A percentile compares a stretch with the other conserved stretches of the same genome.
phyloP scores from a whole-genome alignment of 2,329 filamentous ascomycete species.

The Cytospora paraplurivora region DNA sequence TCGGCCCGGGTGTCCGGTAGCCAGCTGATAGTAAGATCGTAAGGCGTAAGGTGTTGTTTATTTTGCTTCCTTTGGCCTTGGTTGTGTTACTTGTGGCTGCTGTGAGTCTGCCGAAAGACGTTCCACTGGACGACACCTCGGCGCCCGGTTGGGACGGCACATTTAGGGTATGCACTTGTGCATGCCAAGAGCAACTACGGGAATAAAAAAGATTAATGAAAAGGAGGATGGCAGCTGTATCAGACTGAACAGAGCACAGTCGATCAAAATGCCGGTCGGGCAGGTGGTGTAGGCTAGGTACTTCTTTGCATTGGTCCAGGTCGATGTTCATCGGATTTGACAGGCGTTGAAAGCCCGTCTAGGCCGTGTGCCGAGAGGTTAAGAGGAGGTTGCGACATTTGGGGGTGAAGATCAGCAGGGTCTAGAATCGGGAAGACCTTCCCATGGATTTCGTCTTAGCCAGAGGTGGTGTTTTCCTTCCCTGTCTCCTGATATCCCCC shows the following conservation, averaged over 20 bases:
- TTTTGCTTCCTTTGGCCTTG: background rate
- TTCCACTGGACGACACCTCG: background rate
- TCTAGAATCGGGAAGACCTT: background rate
- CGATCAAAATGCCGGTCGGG: background rate
- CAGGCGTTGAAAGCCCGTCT: too few relatives aligned
- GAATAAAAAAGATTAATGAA: slow-evolving; percentile 4
- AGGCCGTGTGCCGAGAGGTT: background rate
- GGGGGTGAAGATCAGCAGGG: background rate
- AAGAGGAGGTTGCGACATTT: background rate
- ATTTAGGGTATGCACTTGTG: slow-evolving; percentile 10
- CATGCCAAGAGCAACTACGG: slow-evolving; percentile 17
- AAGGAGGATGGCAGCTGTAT: slow-evolving; percentile 15
- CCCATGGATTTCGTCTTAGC: background rate
- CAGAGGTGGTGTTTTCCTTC: background rate
- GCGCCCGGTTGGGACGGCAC: slow-evolving; percentile 16
- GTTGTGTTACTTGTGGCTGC: background rate
- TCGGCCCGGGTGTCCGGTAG: background rate
- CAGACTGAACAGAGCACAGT: background rate
- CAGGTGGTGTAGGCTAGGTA: background rate
- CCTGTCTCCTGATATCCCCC: too few relatives aligned
- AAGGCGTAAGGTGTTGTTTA: background rate
- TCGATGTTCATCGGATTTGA: too few relatives aligned
- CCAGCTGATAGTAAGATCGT: background rate
- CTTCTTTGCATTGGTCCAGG: too few relatives aligned
- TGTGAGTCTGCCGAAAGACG: background rate